Conservation (phyloP, 2,329 filamentous ascomycete genomes). For the Stenocarpella maydis region DNA sequence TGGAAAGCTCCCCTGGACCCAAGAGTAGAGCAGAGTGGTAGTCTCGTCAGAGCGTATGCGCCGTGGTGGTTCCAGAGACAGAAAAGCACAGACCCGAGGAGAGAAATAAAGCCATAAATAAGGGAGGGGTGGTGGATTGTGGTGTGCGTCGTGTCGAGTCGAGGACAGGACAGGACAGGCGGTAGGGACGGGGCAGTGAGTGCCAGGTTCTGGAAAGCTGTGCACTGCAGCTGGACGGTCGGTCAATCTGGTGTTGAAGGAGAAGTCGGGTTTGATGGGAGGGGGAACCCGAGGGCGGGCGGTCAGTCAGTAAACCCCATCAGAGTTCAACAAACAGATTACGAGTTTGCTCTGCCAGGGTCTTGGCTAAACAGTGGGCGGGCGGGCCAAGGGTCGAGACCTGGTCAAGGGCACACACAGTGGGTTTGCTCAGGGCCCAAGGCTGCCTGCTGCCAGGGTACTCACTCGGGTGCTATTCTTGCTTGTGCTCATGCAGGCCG, state of each 20-base stretch:
- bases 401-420: neutral
- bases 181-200: too few relatives aligned
- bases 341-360: neutral
- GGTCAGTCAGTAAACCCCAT: neutral
- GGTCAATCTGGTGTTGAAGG: conserved; percentile 13
- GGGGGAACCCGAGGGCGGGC: neutral
- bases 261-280: neutral
- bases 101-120: conserved; percentile 4
- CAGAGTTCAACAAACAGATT: conserved; percentile 20
- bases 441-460: neutral
- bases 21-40: conserved; percentile 2
- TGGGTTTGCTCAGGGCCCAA: neutral
- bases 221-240: neutral
- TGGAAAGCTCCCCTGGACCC: conserved; percentile 13
- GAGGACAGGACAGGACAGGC: too few relatives aligned
- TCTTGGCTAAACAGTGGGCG: neutral
- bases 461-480: neutral
- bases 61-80: conserved; percentile 13
- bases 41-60: conserved; percentile 18
- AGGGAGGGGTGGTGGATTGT: neutral
- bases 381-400: conserved; percentile 16
- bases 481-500: conserved; percentile 9
- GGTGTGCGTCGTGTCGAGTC: neutral
- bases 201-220: neutral
- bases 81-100: conserved; percentile 20